phyloP scores from a whole-genome alignment of 2,329 filamentous ascomycete species.

The Calonectria leucothoes region DNA sequence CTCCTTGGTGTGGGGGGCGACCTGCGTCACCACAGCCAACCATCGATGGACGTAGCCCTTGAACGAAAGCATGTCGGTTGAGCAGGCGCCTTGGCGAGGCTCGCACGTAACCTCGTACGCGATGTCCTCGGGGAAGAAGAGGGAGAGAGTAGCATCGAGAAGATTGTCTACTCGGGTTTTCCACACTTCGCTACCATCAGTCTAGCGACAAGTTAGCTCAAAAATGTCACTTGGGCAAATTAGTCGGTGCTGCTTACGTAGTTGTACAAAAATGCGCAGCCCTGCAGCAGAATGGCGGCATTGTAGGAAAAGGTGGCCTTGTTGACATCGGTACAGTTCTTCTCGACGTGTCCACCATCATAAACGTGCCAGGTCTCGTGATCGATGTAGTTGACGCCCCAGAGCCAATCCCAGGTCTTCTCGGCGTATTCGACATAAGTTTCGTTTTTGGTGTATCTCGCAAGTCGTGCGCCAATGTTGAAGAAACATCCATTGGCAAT shows the following conservation, averaged over 20 bases:
- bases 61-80: slow-evolving; percentile 78
- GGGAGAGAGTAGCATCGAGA: slow-evolving; percentile 57
- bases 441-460: slow-evolving; percentile 74
- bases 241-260: slow-evolving; percentile 49
- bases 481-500: slow-evolving; percentile 73
- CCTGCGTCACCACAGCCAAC: slow-evolving; percentile 68
- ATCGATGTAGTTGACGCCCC: slow-evolving; percentile 68
- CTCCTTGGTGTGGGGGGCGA: slow-evolving; percentile 69
- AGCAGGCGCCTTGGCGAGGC: slow-evolving; percentile 65
- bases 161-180: slow-evolving; percentile 65
- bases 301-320: slow-evolving; percentile 71
- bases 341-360: slow-evolving; percentile 65
- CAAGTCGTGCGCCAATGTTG: slow-evolving; percentile 75
- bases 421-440: slow-evolving; percentile 74
- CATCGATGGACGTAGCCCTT: slow-evolving; percentile 77
- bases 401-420: slow-evolving; percentile 73
- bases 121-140: slow-evolving; percentile 68
- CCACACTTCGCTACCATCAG: slow-evolving; percentile 67
- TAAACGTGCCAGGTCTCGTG: slow-evolving; percentile 68
- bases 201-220: slow-evolving; percentile 47
- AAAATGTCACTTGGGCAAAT: fast-evolving
- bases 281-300: slow-evolving; percentile 68
- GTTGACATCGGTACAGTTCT: slow-evolving; percentile 67
- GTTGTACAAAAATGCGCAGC: slow-evolving; percentile 75
- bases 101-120: slow-evolving; percentile 79